Base-by-base conservation (phyloP, 768 basidiomycete species). In the Tylopilus rubrobrunneus region DNA sequence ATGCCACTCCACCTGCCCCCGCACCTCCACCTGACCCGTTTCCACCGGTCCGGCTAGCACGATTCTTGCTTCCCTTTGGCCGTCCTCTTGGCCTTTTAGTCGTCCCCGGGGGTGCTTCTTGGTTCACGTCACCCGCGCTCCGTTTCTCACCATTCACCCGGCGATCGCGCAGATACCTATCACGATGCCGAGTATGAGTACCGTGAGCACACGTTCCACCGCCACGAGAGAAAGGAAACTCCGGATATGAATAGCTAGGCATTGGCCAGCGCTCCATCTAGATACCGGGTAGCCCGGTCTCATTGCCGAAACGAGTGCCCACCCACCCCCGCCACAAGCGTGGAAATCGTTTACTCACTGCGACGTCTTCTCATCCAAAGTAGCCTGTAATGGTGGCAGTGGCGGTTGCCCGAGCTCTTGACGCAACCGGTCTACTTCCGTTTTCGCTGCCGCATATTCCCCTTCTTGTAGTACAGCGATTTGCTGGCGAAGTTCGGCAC, bases 341-440 rank as follows among this genome's bases (percentile, higher is more conserved):
- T 56, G 54, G 60, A 44, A 56, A 60, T 39, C 23, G 34, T 49
- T 50, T 14, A 79, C 73, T 78, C 58, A 82, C 79, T 76, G 73
- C 14, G 74, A 70, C 28, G 74, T 71, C 66, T 78, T 88, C 62
- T 91, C 90, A 44, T 92, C 89, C 36, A 92, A 69, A 29, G 83
- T 88, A 31, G 74, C 73, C 60, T 92, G 88, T 43, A 92, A 61
- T 61, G 78, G 84, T 3, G 88, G 89, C 12, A 91, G 69, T 2
- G 90, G 83, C 1, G 81, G 72, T 60, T 92, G 85, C 1, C 89
- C 90, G 7, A 92, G 81, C 64, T 92, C 89, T 48, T 76, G 74
- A 39, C 90, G 81, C 43, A 92, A 74, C 49, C 79, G 73, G 64
- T 92, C 90, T 45, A 92, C 90, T 56, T 92, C 89, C 28, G 70